Conservation (phyloP, 2,329 filamentous ascomycete genomes). For the Periglandula ipomoeae region DNA sequence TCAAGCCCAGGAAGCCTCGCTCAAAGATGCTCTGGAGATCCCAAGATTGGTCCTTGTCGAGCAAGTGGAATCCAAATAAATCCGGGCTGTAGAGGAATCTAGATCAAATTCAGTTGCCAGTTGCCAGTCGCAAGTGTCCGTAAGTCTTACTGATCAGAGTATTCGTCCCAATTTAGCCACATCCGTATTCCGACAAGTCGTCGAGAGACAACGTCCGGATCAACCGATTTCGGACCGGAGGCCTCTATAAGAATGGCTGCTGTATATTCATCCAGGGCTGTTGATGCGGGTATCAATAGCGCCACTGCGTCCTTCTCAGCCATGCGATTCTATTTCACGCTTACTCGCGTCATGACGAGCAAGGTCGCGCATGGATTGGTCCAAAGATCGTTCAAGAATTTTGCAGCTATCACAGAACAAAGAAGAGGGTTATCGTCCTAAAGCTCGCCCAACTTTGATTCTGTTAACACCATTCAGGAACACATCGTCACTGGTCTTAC, state of each 20-base stretch:
- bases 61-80: not conserved
- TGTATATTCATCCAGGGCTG: not conserved
- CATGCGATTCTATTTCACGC: not conserved
- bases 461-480: too few species aligned
- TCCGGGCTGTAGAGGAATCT: not conserved
- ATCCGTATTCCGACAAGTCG: not conserved
- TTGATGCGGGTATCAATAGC: not conserved
- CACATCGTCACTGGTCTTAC: too few species aligned
- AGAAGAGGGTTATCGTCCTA: constrained; percentile 10
- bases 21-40: constrained; percentile 2
- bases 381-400: constrained; percentile 14
- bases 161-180: constrained; percentile 1
- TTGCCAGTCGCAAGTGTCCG: not conserved
- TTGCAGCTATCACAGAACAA: constrained; percentile 5
- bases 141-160: not conserved
- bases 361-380: constrained; percentile 18
- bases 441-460: constrained; percentile 11
- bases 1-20: constrained; percentile 13
- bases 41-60: not conserved
- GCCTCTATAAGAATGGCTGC: not conserved
- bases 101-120: too few species aligned
- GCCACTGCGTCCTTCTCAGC: not conserved
- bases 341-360: constrained; percentile 11
- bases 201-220: not conserved
- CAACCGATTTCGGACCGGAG: not conserved